phyloP scores from a whole-genome alignment of 139 green algal genomes.

The Closterium sp. region DNA sequence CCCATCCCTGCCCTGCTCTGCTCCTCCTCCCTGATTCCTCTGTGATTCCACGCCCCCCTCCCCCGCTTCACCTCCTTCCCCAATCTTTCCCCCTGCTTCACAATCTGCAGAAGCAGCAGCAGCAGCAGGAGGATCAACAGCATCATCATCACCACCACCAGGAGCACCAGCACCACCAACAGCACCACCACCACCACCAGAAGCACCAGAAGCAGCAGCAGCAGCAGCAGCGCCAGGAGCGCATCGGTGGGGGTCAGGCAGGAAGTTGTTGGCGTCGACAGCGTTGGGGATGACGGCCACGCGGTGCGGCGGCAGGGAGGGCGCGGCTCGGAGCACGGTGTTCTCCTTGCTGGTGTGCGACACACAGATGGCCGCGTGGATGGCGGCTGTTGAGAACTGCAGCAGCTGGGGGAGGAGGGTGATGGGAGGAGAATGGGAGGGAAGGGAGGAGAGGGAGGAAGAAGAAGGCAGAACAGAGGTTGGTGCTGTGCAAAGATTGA shows the following conservation, averaged over 20 bases:
- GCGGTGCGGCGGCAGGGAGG: conserved; percentile 64
- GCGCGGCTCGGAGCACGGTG: conserved; percentile 74
- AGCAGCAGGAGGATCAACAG: no score
- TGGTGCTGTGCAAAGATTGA: no score
- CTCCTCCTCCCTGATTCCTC: not conserved
- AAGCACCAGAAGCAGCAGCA: not conserved
- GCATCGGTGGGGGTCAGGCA: conserved; percentile 47
- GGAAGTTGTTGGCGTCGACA: conserved; percentile 78
- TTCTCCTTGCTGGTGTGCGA: conserved; percentile 95
- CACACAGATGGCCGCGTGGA: conserved; percentile 82
- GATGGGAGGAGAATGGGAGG: not conserved
- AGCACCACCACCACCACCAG: not conserved
- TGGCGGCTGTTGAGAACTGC: conserved; percentile 51
- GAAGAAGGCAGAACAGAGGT: not conserved
- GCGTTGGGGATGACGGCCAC: conserved; percentile 98
- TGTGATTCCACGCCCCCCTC: not conserved
- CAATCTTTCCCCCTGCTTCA: no score
- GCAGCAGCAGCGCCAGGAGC: not conserved
- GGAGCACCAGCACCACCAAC: not conserved
- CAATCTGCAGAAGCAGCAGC: no score
- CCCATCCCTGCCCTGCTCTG: not conserved
- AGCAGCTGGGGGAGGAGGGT: conserved; percentile 26
- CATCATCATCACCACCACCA: not conserved
- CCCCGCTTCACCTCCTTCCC: no score
- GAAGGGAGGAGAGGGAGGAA: not conserved